Evolutionary conservation across 2,329 filamentous ascomycete genomes (phyloP).

Genomic region (Calonectria multiphialidica): DNA sequence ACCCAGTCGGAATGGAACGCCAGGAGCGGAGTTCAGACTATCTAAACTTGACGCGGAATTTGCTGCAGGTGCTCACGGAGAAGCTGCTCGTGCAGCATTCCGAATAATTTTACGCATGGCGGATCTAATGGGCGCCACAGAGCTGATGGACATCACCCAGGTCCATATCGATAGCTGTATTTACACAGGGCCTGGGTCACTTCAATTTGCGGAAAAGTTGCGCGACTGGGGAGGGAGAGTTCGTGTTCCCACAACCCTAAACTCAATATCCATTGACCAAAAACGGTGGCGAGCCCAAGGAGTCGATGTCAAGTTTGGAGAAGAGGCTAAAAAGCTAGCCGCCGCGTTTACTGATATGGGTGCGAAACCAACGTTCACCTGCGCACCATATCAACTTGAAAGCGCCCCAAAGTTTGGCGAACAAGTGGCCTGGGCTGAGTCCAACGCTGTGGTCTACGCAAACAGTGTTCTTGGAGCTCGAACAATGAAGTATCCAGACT

Average conservation of each 20-base stretch:
- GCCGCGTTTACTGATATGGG: slow-evolving; percentile 36
- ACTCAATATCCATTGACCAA: slow-evolving; percentile 34
- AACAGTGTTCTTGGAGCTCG: slow-evolving; percentile 37
- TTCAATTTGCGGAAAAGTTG: slow-evolving; percentile 27
- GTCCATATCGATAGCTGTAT: slow-evolving; percentile 12
- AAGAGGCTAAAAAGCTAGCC: slow-evolving; percentile 24
- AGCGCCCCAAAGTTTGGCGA: slow-evolving; percentile 27
- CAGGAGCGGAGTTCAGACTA: slow-evolving; percentile 12
- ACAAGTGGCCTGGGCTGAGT: slow-evolving; percentile 35
- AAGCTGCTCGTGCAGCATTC: slow-evolving; percentile 25
- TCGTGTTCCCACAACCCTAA: slow-evolving; percentile 31
- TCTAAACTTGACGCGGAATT: slow-evolving; percentile 22
- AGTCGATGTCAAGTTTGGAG: slow-evolving; percentile 19
- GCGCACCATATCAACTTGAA: slow-evolving; percentile 36
- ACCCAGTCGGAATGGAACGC: background rate
- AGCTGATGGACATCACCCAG: slow-evolving; percentile 32
- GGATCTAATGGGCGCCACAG: slow-evolving; percentile 22
- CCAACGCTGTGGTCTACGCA: slow-evolving; percentile 37
- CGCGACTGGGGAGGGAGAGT: slow-evolving; percentile 32
- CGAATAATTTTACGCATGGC: slow-evolving; percentile 33
- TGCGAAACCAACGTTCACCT: slow-evolving; percentile 27
- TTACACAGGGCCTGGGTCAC: slow-evolving; percentile 28
- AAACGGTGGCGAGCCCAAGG: slow-evolving; percentile 33
- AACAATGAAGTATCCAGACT: slow-evolving; percentile 35
- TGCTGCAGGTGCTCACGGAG: slow-evolving; percentile 24